Base-by-base conservation (phyloP, 164 flowering plant genomes). In the Kalanchoe fedtschenkoi region DNA sequence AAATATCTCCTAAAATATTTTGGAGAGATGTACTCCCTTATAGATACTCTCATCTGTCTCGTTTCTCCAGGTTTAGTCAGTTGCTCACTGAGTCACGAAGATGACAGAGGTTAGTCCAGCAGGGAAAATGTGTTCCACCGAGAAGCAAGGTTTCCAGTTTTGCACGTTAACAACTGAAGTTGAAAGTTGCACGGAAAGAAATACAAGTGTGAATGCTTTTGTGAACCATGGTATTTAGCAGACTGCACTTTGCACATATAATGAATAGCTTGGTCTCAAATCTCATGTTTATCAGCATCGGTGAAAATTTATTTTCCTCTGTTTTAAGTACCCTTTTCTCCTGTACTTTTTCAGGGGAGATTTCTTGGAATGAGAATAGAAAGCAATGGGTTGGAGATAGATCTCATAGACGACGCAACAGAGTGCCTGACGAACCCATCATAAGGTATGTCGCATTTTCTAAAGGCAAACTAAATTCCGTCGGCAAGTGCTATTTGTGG, bases 301-400 rank as follows among this genome's bases (percentile, higher is more conserved):
- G 37, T 37, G 33, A 37, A 62, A 42, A 58, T 66, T 30, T 68
- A 65, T 22, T 41, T 24, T 26, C 17, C 14, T 56, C 67, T 8
- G 14, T 38, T 11, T n/a, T 5, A n/a, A n/a, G n/a, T n/a, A 44
- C 51, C 5, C n/a, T 26, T 0, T 10, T 51, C 16, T 17, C 1
- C 26, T 26, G 15, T 24, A 1, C 56, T 0, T 7, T 26, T 74
- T 65, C 70, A 81, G 85, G 78, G 67, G 85, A 73, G 64, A 68
- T 73, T 35, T 67, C 77, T 61, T 81, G 85, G 85, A 72, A 81
- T 68, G 74, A 78, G 66, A 75, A 53, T 32, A 77, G 85, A 66
- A 77, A 35, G 54, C 71, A 73, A 42, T 81, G 85, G 85, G 61
- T 69, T 11, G 83, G 81, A 19, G 81, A 75, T 69, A 70, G 57